These are phyloP conservation scores for Euphorbia schlechtendalii DNA, from an alignment of 441 rosid genomes.

Conservation along the genomic window DNA sequence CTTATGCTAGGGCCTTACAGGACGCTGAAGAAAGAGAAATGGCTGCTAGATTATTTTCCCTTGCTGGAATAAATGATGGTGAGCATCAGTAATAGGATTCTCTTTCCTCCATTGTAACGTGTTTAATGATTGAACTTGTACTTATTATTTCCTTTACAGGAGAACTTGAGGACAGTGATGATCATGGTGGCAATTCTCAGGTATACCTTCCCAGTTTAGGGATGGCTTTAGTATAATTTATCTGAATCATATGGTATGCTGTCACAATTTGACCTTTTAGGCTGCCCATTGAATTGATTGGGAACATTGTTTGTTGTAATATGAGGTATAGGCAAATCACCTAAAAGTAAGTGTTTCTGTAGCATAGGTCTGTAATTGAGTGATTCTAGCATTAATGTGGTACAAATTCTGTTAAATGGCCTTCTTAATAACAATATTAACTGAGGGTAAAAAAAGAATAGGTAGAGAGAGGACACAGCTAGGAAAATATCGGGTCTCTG, in stretches of 20 bases:
- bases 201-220: slow-evolving; percentile 22
- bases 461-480: too few species aligned
- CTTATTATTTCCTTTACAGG: slow-evolving; percentile 33
- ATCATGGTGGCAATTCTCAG: slow-evolving; percentile 49
- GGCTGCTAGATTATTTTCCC: slow-evolving; percentile 70
- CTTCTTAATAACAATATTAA: background rate
- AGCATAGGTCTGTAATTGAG: background rate
- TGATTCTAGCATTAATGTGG: background rate
- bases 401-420: background rate
- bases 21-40: slow-evolving; percentile 81
- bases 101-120: background rate
- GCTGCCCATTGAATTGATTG: background rate
- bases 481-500: background rate
- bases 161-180: slow-evolving; percentile 42
- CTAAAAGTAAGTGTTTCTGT: background rate
- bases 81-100: background rate
- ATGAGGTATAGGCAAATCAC: background rate
- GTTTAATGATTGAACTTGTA: slow-evolving; percentile 12
- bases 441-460: too few species aligned
- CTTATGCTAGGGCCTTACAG: slow-evolving; percentile 85
- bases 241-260: background rate
- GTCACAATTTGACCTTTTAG: background rate
- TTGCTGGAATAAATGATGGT: slow-evolving; percentile 58
- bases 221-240: background rate
- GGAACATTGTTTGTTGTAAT: background rate